Base-by-base conservation (phyloP, 2,329 filamentous ascomycete genomes). In the Scedosporium dehoogii region DNA sequence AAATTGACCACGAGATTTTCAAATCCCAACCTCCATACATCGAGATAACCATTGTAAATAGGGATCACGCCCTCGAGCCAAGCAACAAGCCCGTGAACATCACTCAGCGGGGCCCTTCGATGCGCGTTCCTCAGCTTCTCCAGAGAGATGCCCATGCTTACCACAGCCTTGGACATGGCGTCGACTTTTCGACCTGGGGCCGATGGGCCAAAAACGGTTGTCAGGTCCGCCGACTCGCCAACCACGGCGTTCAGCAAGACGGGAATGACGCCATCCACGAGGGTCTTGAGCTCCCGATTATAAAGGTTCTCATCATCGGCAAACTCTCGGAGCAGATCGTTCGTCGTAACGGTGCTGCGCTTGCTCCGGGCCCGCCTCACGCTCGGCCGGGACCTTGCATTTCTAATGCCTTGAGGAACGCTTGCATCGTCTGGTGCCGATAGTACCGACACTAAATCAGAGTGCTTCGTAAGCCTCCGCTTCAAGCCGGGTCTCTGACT, bases 1-100 rank as follows among this genome's bases (percentile, higher is more conserved):
- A 97, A 84, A 71, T 96, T 97, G 68, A 99, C 91, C 59, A 97
- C 86, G 21, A 99, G 85, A 71, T 96, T 92, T 69, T 96, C 90
- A 73, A 97, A 99, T 0, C 94, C 94, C 58, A 97, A 81, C 33
- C 92, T 84, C 94, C 94, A 99, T 6, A 89, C 87, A 70, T 86
- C 85, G 38, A 97, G 81, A 72, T 97, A 99, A 69, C 91, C 87
- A 64, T 86, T 81, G 72, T 99, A 99, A 9, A 93, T 83, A 62
- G 87, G 85, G 56, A 90, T 85, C 0, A 91, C 87, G 21, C 84
- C 85, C 62, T 91, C 85, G 1, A 92, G 89, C 94, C 94, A 99
- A 48, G 81, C 81, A 9, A 96, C 79, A 60, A 99, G 81, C 14
- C 84, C 82, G 63, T 89, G 83, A 1, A 89, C 77, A 66, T 94